Evolutionary conservation across 2,329 filamentous ascomycete genomes (phyloP), one percentile per base, ranked within the genome.

Genomic region (Nemania sp.): DNA sequence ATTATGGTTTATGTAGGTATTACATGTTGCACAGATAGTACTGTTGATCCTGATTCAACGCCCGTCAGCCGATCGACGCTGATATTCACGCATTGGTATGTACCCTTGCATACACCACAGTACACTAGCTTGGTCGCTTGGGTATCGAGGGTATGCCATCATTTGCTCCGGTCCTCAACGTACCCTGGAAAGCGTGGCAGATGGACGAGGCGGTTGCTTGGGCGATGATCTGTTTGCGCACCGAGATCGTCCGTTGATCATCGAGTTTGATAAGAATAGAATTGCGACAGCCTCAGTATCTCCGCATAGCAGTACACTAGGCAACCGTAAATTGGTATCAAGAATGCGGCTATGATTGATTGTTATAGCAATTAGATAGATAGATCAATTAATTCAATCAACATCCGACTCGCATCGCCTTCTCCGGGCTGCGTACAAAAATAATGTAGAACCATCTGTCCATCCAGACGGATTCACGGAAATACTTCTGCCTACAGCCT

Each of bases 61-160:
- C 52, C 26, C 26, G 54, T 67, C 64, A 67, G 60, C 60, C 56
- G 65, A 67, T 67, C 65, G 60, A 53, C 65, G 32, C 24, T 52
- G 24, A 38, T 27, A 56, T 52, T 22, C 24, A 41, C 59, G n/a
- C 20, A 54, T 62, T 67, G 6, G 54, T 59, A 5, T 8, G 54
- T 59, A 5, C 13, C 53, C 59, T 47, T 29, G 55, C 51, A 64
- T 59, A 26, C 2, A 29, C 35, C 6, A 13, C 7, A 13, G 35
- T 15, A 8, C 35, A 41, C 3, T 13, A 13, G 35, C 35, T 13
- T 11, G 6, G n/a, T n/a, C n/a, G n/a, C n/a, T n/a, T n/a, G n/a
- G n/a, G n/a, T n/a, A n/a, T n/a, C n/a, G n/a, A n/a, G n/a, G 13
- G 35, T 11, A 41, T 41, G 35, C 11, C 35, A 15, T 27, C 29